Evolutionary conservation across 257 asterid species (phyloP).

Genomic region (Solanum acaule): DNA sequence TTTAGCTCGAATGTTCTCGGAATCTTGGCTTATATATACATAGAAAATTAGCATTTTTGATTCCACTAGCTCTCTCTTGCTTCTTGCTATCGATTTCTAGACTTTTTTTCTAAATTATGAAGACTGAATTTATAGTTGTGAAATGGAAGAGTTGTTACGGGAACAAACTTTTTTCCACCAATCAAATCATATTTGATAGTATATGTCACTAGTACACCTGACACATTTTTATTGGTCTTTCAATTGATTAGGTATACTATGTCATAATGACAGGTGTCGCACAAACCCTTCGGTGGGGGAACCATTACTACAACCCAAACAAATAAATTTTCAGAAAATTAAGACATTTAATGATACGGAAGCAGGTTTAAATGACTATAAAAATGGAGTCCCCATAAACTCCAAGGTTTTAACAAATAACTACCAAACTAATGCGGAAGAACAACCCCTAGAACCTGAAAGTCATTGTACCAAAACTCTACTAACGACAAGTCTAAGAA

Average conservation of each 20-base stretch:
- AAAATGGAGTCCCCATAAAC: too few relatives aligned
- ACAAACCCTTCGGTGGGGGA: too few relatives aligned
- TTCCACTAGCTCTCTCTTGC: neutral
- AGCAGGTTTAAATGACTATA: too few relatives aligned
- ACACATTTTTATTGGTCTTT: neutral
- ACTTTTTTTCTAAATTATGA: neutral
- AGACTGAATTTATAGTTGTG: neutral
- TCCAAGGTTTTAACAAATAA: too few relatives aligned
- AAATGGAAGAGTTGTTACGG: neutral
- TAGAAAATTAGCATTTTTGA: neutral
- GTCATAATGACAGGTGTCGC: neutral
- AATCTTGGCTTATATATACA: neutral
- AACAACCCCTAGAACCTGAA: too few relatives aligned
- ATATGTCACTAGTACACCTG: neutral
- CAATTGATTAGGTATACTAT: neutral
- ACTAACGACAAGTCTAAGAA: too few relatives aligned
- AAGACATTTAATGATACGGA: too few relatives aligned
- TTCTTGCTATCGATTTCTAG: neutral
- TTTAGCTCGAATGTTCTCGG: neutral
- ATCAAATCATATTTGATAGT: neutral
- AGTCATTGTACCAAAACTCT: too few relatives aligned
- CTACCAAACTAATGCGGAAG: too few relatives aligned
- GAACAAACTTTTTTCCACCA: neutral
- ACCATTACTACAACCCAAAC: too few relatives aligned
- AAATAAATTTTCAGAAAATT: too few relatives aligned